Evolutionary conservation across 495 filamentous ascomycete genomes (phyloP).

Genomic region (Xylaria acuta): DNA sequence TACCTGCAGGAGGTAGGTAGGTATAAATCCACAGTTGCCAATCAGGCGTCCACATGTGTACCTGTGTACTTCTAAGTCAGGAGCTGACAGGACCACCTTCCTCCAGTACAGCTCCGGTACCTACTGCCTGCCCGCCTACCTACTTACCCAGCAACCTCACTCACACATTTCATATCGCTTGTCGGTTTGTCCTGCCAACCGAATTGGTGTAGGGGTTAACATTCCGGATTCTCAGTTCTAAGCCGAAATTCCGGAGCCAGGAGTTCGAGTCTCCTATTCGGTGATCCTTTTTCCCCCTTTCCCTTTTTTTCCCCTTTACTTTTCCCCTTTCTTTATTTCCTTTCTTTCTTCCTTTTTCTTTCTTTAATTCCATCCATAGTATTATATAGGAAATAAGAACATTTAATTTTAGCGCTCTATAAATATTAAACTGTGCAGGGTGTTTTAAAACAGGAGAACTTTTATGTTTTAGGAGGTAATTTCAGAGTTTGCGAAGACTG

Average conservation of each 20-base stretch:
- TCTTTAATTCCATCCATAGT: neutral
- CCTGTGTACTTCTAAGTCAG: constrained; percentile 2
- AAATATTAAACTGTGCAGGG: neutral
- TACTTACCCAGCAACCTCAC: neutral
- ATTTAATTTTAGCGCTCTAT: neutral
- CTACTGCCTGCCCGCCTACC: constrained; percentile 5
- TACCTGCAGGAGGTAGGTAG: no score
- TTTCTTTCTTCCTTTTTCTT: neutral
- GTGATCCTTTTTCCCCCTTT: constrained; percentile 21
- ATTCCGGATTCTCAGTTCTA: constrained; percentile 24
- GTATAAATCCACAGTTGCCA: neutral
- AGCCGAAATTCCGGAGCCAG: constrained; percentile 20
- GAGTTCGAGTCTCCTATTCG: constrained; percentile 31
- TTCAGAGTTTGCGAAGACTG: neutral
- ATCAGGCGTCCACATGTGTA: neutral
- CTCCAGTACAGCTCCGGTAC: neutral
- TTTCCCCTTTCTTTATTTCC: neutral
- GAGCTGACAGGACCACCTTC: neutral
- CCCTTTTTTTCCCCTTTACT: neutral
- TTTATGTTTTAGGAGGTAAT: neutral
- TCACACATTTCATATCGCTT: neutral
- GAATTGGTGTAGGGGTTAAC: constrained; percentile 31
- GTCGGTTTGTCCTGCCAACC: neutral
- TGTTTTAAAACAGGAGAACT: neutral
- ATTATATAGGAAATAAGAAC: neutral